Percentiles rank a stretch among this genome's conserved stretches.
These are phyloP conservation scores for Leptodontidium sp. DNA, from an alignment of 2,329 filamentous ascomycete species.

Conservation along the genomic window DNA sequence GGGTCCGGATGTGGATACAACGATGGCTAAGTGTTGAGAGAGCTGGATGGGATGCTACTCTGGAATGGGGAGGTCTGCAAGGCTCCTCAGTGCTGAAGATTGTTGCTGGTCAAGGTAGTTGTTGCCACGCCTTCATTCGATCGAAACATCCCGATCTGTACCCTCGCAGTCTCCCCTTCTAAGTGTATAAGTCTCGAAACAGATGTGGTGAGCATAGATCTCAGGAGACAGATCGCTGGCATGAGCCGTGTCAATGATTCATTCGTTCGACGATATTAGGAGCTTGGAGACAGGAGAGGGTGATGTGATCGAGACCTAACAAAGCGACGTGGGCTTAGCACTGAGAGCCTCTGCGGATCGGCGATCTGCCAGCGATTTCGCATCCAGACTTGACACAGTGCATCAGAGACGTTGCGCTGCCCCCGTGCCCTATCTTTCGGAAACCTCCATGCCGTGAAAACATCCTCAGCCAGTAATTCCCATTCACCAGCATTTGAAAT, in stretches of 20 bases:
- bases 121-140: no score
- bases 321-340: neutral
- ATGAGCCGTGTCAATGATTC: neutral
- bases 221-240: no score
- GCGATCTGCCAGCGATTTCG: neutral
- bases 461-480: neutral
- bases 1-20: neutral
- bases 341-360: neutral
- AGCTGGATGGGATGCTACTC: neutral
- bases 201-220: no score
- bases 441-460: neutral
- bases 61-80: neutral
- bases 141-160: no score
- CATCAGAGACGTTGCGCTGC: neutral
- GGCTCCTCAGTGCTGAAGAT: neutral
- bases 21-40: slow-evolving; percentile 8
- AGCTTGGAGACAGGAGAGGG: neutral
- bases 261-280: neutral
- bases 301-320: neutral
- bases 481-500: neutral
- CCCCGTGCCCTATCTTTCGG: neutral
- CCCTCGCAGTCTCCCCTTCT: no score
- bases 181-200: no score
- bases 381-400: neutral
- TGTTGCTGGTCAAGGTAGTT: neutral